phyloP scores from a whole-genome alignment of 2,329 filamentous ascomycete genomes.

The Lasiodiplodia citricola region DNA sequence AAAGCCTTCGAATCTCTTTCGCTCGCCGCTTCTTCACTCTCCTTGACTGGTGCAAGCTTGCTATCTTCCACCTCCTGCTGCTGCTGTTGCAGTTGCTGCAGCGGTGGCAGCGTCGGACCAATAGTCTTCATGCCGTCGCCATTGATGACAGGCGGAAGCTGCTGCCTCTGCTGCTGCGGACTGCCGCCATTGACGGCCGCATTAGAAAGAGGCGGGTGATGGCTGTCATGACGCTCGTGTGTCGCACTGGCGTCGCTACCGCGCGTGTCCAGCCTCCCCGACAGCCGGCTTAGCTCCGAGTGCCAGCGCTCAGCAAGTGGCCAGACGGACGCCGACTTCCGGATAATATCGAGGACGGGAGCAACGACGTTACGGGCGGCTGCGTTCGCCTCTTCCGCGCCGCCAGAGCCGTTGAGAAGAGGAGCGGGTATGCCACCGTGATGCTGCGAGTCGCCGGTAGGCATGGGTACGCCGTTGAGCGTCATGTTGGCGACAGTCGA shows the following conservation, averaged over 20 bases:
- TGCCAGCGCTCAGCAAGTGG: constrained; percentile 24
- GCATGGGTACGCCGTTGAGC: neutral
- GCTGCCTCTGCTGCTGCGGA: neutral
- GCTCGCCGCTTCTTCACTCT: neutral
- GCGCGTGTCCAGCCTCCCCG: neutral
- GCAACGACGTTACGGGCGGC: neutral
- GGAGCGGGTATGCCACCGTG: neutral
- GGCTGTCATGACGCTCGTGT: constrained; percentile 11
- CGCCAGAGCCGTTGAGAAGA: neutral
- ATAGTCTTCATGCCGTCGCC: neutral
- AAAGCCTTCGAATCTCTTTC: constrained; percentile 3
- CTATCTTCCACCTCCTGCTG: neutral
- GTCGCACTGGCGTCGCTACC: neutral
- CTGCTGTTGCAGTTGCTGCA: neutral
- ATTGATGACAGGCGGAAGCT: neutral
- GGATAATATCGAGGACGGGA: constrained; percentile 26
- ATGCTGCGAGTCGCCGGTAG: neutral
- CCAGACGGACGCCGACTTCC: constrained; percentile 10
- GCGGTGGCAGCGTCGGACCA: neutral
- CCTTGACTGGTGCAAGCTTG: neutral
- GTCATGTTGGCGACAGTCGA: constrained; percentile 14
- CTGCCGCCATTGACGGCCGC: neutral
- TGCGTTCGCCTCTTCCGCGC: neutral
- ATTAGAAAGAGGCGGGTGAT: neutral
- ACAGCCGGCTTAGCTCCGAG: constrained; percentile 3